Conservation (phyloP, 1,139 yeast genomes). For the Yamadazyma conglobata region DNA sequence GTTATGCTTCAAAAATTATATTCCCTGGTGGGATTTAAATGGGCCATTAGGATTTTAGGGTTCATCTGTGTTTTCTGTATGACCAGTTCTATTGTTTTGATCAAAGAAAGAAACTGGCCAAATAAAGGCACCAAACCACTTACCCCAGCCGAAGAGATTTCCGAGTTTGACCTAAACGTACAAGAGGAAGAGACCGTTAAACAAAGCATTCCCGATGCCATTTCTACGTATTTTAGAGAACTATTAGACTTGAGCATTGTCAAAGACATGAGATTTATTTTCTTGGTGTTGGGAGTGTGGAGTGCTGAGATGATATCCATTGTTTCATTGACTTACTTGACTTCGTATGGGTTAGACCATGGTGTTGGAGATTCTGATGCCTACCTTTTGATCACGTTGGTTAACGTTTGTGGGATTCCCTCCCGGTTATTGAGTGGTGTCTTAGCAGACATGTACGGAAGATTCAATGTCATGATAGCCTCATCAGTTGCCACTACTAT, state of each 20-base stretch:
- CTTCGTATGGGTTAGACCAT: conserved; percentile 46
- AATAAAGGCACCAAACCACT: not conserved
- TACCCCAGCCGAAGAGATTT: conserved; percentile 1
- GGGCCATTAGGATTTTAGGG: conserved; percentile 60
- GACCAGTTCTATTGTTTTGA: conserved; percentile 33
- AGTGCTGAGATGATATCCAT: conserved; percentile 48
- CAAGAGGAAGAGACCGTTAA: not conserved
- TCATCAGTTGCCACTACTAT: conserved; percentile 36
- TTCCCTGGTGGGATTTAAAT: conserved; percentile 48
- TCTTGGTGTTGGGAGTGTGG: conserved; percentile 40
- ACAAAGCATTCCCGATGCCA: conserved; percentile 2
- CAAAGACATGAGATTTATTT: conserved; percentile 36
- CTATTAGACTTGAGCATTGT: conserved; percentile 44
- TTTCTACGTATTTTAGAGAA: too few species aligned
- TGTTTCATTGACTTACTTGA: conserved; percentile 48
- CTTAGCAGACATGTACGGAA: conserved; percentile 46
- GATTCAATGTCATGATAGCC: conserved; percentile 49
- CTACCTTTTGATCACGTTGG: conserved; percentile 42
- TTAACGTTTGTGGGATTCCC: conserved; percentile 46
- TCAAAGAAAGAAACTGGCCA: conserved; percentile 47
- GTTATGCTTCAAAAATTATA: conserved; percentile 49
- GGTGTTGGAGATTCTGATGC: conserved; percentile 41
- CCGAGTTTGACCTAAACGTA: conserved; percentile 1
- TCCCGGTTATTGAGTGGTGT: conserved; percentile 47
- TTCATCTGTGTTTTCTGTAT: conserved; percentile 44